Percentiles rank a stretch among this genome's conserved stretches.
phyloP scores from a whole-genome alignment of 2,329 filamentous ascomycete species.

The Epichloe gansuensis region DNA sequence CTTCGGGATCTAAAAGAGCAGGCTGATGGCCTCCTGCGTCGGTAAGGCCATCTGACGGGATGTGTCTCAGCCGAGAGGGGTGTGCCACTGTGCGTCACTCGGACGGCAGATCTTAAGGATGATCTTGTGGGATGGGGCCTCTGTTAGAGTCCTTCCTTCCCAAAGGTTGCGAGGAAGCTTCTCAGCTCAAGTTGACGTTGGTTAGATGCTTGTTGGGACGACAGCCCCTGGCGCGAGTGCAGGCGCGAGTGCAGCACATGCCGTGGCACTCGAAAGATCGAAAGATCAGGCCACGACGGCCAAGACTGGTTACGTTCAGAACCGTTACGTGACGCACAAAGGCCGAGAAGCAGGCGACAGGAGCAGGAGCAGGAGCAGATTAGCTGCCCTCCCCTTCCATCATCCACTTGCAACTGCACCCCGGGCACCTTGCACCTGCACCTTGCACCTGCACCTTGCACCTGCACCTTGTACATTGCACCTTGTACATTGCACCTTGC shows the following conservation, averaged over 20 bases:
- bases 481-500: no score
- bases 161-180: no score
- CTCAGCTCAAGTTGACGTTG: no score
- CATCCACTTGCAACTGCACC: no score
- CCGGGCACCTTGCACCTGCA: no score
- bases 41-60: not conserved
- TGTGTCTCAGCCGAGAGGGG: not conserved
- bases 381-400: no score
- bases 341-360: not conserved
- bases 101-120: not conserved
- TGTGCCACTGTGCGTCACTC: not conserved
- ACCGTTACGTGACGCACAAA: not conserved
- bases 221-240: not conserved
- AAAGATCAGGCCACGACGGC: not conserved
- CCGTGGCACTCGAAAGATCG: not conserved
- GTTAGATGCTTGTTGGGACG: no score
- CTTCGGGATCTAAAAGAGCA: no score
- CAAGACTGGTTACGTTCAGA: not conserved
- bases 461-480: no score
- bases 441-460: no score
- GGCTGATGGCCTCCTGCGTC: no score
- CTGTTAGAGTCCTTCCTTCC: no score
- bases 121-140: not conserved
- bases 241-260: not conserved
- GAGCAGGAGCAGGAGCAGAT: not conserved